Evolutionary conservation across 176 grass and related monocot genomes (phyloP).

Genomic region (Eremochloa ophiuroides): DNA sequence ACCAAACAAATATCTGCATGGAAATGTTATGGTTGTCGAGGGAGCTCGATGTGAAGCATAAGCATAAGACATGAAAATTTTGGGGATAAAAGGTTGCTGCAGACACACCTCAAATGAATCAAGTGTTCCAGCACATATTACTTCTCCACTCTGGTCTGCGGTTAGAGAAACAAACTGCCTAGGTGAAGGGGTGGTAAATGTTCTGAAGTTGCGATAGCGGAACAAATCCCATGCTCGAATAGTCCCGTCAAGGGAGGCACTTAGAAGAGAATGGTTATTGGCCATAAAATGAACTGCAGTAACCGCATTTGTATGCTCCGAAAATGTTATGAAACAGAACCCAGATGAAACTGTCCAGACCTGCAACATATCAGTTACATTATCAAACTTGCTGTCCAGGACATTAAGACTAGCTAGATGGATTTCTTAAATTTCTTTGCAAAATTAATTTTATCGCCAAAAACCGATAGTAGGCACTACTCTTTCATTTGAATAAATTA

Average conservation of each 20-base stretch:
- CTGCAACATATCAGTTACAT: constrained; percentile 35
- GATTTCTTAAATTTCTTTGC: not conserved
- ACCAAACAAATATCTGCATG: constrained; percentile 97
- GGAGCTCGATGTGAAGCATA: constrained; percentile 9
- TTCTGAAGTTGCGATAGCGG: constrained; percentile 91
- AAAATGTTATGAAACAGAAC: constrained; percentile 97
- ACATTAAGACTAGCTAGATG: not conserved
- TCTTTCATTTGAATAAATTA: not conserved
- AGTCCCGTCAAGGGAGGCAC: constrained; percentile 93
- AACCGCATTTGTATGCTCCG: constrained; percentile 88
- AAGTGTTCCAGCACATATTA: constrained; percentile 96
- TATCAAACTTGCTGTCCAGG: not conserved
- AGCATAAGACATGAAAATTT: not conserved
- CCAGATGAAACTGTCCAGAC: constrained; percentile 92
- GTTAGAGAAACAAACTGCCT: constrained; percentile 95
- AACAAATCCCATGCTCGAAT: constrained; percentile 94
- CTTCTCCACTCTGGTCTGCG: constrained; percentile 82
- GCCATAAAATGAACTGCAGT: constrained; percentile 94
- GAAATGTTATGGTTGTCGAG: not conserved
- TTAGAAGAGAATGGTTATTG: constrained; percentile 93
- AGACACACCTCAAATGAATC: constrained; percentile 93
- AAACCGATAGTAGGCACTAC: not conserved
- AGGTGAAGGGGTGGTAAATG: constrained; percentile 81
- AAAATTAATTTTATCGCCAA: not conserved
- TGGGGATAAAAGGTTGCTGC: not conserved